A percentile compares a stretch with the other conserved stretches of the same genome.
Evolutionary conservation across 176 grass and related monocot genomes (phyloP).

Genomic region (Oryza punctata): DNA sequence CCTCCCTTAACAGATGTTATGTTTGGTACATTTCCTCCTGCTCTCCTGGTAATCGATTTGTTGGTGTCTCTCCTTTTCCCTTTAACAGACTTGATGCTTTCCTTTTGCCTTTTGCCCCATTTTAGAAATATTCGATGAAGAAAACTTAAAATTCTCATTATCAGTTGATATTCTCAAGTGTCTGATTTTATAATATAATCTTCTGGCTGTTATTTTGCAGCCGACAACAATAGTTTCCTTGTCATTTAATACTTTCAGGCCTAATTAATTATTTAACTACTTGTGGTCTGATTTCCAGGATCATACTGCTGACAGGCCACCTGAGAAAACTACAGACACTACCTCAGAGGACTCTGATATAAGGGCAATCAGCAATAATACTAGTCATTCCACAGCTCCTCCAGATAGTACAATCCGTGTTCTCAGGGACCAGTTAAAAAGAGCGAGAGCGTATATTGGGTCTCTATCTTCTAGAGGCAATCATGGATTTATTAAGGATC

Average conservation of each 20-base stretch:
- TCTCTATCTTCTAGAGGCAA: constrained; percentile 55
- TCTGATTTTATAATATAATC: neutral
- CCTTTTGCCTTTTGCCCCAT: neutral
- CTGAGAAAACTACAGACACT: constrained; percentile 32
- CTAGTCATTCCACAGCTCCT: constrained; percentile 12
- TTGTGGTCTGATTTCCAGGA: constrained; percentile 45
- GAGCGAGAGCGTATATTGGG: constrained; percentile 58
- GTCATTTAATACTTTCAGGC: neutral
- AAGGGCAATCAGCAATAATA: constrained; percentile 13
- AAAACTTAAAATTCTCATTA: constrained; percentile 11
- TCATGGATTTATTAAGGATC: constrained; percentile 61
- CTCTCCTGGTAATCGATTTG: neutral
- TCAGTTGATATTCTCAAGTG: neutral
- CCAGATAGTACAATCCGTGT: constrained; percentile 49
- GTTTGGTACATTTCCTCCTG: neutral
- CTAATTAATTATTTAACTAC: constrained; percentile 7
- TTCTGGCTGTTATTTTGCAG: neutral
- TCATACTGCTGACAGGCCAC: constrained; percentile 37
- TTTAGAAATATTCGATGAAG: neutral
- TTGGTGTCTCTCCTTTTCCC: neutral
- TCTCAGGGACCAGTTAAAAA: constrained; percentile 70
- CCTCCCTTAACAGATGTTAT: neutral
- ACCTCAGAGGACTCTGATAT: neutral
- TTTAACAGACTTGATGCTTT: neutral
- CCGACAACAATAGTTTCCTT: neutral